Evolutionary conservation across 257 asterid species (phyloP).

Genomic region (Lavandula angustifolia): DNA sequence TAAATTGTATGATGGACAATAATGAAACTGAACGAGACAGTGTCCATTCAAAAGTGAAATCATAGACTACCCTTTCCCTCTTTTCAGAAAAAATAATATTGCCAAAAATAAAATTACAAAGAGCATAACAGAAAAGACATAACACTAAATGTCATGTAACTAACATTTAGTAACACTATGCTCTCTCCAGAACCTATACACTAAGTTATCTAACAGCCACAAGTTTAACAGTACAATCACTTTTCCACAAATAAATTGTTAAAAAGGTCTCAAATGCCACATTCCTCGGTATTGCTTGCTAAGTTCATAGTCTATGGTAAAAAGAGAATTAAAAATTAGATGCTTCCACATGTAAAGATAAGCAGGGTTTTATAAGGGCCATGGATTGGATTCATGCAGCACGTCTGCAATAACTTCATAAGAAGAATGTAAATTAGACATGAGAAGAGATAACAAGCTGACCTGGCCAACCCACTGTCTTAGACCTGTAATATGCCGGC

Average conservation of each 20-base stretch:
- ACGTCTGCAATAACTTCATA: constrained; percentile 12
- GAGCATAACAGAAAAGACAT: background rate
- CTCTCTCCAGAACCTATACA: background rate
- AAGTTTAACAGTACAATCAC: background rate
- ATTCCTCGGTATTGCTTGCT: constrained; percentile 7
- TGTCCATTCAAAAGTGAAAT: constrained; percentile 15
- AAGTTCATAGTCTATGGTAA: background rate
- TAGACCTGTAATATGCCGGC: constrained; percentile 82
- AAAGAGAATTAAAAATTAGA: too few species aligned
- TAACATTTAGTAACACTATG: background rate
- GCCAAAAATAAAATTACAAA: background rate
- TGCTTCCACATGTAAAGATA: too few species aligned
- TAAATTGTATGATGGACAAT: background rate
- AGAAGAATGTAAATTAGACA: constrained; percentile 20
- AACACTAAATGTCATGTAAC: background rate
- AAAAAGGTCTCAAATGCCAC: background rate
- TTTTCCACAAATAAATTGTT: background rate
- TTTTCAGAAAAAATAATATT: constrained; percentile 8
- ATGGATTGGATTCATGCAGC: background rate
- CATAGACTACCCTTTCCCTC: background rate
- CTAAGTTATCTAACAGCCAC: constrained; percentile 13
- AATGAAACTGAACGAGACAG: constrained; percentile 18
- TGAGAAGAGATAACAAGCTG: constrained; percentile 27
- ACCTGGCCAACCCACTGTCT: constrained; percentile 99
- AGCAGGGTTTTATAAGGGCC: too few species aligned